These are phyloP conservation scores for Boletus edulis DNA, from an alignment of 768 basidiomycete species.

Conservation along the genomic window DNA sequence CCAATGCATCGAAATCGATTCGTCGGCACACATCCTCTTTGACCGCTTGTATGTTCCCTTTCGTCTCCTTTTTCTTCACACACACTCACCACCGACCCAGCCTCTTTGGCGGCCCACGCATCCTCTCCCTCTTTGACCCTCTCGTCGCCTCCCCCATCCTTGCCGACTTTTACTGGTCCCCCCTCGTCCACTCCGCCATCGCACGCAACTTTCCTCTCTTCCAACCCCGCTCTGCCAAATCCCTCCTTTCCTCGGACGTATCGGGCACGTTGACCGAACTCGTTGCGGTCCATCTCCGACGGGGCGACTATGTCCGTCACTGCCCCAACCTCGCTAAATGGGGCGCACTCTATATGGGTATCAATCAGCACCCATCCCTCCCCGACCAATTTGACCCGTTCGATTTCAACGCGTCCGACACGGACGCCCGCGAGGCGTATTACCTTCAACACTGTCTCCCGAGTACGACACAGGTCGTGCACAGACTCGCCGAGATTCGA, in stretches of 20 bases:
- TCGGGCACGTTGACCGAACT: slow-evolving; percentile 38
- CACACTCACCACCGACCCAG: slow-evolving; percentile 22
- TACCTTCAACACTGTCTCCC: slow-evolving; percentile 39
- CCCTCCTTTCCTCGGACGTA: slow-evolving; percentile 17
- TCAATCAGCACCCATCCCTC: slow-evolving; percentile 43
- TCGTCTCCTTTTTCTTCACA: not conserved
- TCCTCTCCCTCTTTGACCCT: slow-evolving; percentile 42
- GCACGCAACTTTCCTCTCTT: slow-evolving; percentile 46
- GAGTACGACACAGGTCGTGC: slow-evolving; percentile 40
- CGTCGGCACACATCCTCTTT: slow-evolving; percentile 40
- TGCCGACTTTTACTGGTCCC: slow-evolving; percentile 50
- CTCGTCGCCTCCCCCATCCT: slow-evolving; percentile 50
- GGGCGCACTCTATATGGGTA: slow-evolving; percentile 46
- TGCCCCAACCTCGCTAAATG: slow-evolving; percentile 49
- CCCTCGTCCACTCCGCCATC: slow-evolving; percentile 48
- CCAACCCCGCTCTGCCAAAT: slow-evolving; percentile 31
- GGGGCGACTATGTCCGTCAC: slow-evolving; percentile 60
- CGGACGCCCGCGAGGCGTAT: slow-evolving; percentile 5
- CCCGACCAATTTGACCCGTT: slow-evolving; percentile 39
- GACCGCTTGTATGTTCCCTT: slow-evolving; percentile 42
- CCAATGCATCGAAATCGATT: slow-evolving; percentile 45
- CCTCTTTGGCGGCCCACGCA: slow-evolving; percentile 42
- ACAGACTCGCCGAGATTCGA: slow-evolving; percentile 35
- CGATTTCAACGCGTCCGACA: not conserved
- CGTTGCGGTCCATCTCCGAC: slow-evolving; percentile 57